Conservation (phyloP, 495 filamentous ascomycete genomes). For the Penicillium nucicola region DNA sequence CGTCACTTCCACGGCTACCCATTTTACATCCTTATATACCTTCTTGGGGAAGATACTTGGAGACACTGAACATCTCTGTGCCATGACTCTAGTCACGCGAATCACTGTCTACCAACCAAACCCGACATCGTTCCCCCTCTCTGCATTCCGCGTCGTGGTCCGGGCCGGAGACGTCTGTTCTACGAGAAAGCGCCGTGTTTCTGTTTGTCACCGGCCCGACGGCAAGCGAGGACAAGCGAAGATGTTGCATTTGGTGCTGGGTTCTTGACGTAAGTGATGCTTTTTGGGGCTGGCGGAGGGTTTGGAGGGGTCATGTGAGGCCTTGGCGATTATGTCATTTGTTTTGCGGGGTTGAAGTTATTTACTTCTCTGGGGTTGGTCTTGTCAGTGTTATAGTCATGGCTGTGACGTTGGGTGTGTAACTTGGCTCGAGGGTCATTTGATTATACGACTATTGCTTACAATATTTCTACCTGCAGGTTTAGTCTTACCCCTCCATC, state of each 20-base stretch:
- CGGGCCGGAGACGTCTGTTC: slow-evolving; percentile 17
- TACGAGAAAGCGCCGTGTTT: slow-evolving; percentile 11
- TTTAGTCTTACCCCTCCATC: too few relatives aligned
- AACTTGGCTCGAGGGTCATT: too few relatives aligned
- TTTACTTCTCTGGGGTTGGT: too few relatives aligned
- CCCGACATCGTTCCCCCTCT: slow-evolving; percentile 1
- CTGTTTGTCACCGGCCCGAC: slow-evolving; percentile 27
- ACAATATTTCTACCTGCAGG: too few relatives aligned
- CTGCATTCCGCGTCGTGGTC: slow-evolving; percentile 12
- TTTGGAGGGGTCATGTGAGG: slow-evolving; percentile 7
- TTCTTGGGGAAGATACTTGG: too few relatives aligned
- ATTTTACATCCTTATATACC: too few relatives aligned
- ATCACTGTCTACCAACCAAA: not conserved
- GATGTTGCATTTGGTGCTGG: slow-evolving; percentile 4
- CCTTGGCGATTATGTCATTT: slow-evolving; percentile 9
- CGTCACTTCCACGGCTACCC: too few relatives aligned
- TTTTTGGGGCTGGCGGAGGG: slow-evolving; percentile 3
- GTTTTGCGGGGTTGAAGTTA: not conserved
- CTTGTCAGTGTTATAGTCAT: too few relatives aligned
- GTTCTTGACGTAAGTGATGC: slow-evolving; percentile 3
- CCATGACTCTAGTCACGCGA: not conserved
- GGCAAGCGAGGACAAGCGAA: slow-evolving; percentile 29
- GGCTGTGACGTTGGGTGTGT: too few relatives aligned
- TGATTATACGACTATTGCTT: too few relatives aligned
- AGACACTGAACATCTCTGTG: too few relatives aligned